Percentiles rank a stretch among this genome's conserved stretches.
Evolutionary conservation across 306 rosid species (phyloP).

Genomic region (Oxytropis ochrocephala): DNA sequence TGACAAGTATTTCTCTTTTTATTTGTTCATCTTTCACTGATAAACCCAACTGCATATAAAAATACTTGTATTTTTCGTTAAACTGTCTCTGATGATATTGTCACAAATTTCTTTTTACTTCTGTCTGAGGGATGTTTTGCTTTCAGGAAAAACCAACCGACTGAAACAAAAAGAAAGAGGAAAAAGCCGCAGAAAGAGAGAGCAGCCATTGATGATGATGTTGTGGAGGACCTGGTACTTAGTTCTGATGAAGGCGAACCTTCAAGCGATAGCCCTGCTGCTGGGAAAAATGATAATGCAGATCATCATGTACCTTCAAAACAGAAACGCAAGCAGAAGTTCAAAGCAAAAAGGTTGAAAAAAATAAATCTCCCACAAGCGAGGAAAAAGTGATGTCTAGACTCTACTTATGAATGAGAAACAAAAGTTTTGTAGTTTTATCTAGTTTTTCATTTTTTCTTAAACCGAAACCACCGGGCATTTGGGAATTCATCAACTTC

Average conservation of each 20-base stretch:
- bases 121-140: not conserved
- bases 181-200: constrained; percentile 30
- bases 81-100: not conserved
- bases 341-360: constrained; percentile 24
- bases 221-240: constrained; percentile 83
- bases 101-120: constrained; percentile 5
- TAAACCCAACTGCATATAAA: not conserved
- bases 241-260: constrained; percentile 77
- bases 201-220: constrained; percentile 63
- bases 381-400: constrained; percentile 30
- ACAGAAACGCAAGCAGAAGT: constrained; percentile 35
- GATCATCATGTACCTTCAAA: constrained; percentile 25
- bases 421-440: constrained; percentile 23
- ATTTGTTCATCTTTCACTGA: not conserved
- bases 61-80: not conserved
- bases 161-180: constrained; percentile 45
- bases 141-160: constrained; percentile 46
- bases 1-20: constrained; percentile 43
- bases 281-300: constrained; percentile 25
- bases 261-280: constrained; percentile 19
- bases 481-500: constrained; percentile 80
- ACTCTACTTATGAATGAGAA: constrained; percentile 2
- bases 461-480: constrained; percentile 87
- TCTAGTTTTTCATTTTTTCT: constrained; percentile 33
- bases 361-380: constrained; percentile 20